These are phyloP conservation scores for Cucurbita moschata DNA, from an alignment of 306 rosid species.

Conservation along the genomic window DNA sequence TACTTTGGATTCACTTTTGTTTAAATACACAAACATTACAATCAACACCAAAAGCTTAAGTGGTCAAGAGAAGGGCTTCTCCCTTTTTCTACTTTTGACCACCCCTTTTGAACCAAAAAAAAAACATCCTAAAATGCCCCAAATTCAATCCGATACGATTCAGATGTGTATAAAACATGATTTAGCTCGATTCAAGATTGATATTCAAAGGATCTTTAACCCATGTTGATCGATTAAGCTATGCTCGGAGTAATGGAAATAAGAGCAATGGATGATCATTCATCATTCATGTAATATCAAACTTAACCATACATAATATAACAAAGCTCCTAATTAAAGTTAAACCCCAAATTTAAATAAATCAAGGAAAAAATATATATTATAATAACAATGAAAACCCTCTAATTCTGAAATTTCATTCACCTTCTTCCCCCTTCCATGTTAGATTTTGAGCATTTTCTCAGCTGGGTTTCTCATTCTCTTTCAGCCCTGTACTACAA, in stretches of 20 bases:
- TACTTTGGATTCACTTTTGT: slow-evolving; percentile 8
- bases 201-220: no score
- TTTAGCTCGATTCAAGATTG: no score
- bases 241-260: no score
- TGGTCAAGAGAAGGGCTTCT: slow-evolving; percentile 4
- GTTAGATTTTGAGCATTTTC: not conserved
- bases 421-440: not conserved
- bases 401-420: not conserved
- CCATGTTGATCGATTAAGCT: no score
- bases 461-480: not conserved
- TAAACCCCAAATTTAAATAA: not conserved
- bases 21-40: not conserved
- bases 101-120: not conserved
- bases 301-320: not conserved
- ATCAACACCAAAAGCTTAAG: not conserved
- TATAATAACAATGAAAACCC: not conserved
- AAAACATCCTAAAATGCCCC: not conserved
- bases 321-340: not conserved
- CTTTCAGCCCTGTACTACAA: slow-evolving; percentile 1
- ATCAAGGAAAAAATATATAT: not conserved
- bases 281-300: not conserved
- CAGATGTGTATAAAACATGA: not conserved
- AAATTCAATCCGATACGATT: not conserved
- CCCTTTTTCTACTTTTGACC: slow-evolving; percentile 10
- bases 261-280: no score